Evolutionary conservation across 139 green algal genomes (phyloP).

Genomic region (Coccomyxa sp.): DNA sequence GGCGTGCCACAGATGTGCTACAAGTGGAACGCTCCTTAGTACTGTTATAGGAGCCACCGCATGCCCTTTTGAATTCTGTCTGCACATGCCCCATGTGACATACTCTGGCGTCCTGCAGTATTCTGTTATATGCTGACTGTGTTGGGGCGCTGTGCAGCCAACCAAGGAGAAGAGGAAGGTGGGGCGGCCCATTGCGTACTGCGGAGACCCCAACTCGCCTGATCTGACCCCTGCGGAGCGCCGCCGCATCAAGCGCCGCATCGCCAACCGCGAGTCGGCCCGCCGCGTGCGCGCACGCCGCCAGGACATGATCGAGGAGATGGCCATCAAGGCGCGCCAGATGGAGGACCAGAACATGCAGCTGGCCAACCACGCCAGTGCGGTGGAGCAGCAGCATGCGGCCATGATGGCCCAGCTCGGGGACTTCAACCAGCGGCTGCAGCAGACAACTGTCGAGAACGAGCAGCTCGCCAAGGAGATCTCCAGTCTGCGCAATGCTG

Average conservation of each 20-base stretch:
- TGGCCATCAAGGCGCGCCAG: slow-evolving; percentile 9
- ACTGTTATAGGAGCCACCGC: not conserved
- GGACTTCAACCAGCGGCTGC: not conserved
- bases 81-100: not conserved
- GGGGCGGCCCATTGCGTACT: slow-evolving; percentile 19
- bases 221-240: slow-evolving; percentile 27
- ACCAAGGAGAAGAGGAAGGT: slow-evolving; percentile 13
- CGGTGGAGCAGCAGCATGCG: not conserved
- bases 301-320: slow-evolving; percentile 18
- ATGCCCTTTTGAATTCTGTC: not conserved
- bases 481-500: no score
- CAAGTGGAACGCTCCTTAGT: not conserved
- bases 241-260: slow-evolving; percentile 31
- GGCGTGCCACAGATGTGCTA: not conserved
- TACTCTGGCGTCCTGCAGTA: not conserved
- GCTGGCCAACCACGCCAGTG: not conserved
- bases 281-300: slow-evolving; percentile 28
- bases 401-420: not conserved
- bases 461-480: no score
- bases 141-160: not conserved
- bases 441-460: not conserved
- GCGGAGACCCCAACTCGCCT: slow-evolving; percentile 21
- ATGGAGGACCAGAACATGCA: not conserved
- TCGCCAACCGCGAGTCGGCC: slow-evolving; percentile 37
- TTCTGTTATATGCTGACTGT: not conserved